Evolutionary conservation across 1,139 yeast genomes (phyloP), one percentile per base, ranked within the genome.

Genomic region (Yamadazyma oceani): DNA sequence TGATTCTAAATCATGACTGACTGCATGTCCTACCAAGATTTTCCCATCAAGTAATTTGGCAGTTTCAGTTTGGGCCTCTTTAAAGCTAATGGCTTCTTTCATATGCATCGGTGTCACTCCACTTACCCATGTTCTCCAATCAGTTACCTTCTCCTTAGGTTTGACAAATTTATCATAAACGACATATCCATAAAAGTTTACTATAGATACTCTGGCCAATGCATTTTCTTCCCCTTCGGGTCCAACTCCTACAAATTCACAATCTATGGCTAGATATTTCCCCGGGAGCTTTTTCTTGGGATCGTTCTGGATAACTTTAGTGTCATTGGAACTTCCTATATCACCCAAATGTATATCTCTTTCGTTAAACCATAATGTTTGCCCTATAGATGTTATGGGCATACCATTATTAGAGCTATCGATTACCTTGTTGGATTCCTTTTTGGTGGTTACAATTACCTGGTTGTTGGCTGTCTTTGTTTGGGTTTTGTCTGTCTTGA

Each of bases 41-140:
- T 76, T 68, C 21, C 65, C 76, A 3, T 75, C 53, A 10, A 80
- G 47, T 12, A 87, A 44, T 0, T 73, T 70, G 0, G 78, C 57
- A 0, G 82, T 82, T 39, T 64, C 66, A 11, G 61, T 49, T 54
- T 84, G 95, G 0, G 94, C 95, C 24, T 78, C 77, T 44, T 74
- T 69, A 50, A 85, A 84, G 1, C 76, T 47, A 0, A 83, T 68
- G 0, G 96, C 97, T 32, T 70, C 58, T 26, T 67, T 63, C 85
- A 89, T 80, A 54, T 84, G 78, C 7, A 63, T 60, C 0, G 95
- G 85, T 2, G 81, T 69, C 3, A 90, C 78, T 12, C 97, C 97
- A 57, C 94, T 82, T n/a, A 87, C 95, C 86, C 90, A 82, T 0
- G 97, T 90, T 57, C 97, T 73, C 89, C 94, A 90, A 58, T 89